Conservation (phyloP, 129 eudicot genomes). For the Chrysanthemum lavandulifolium region DNA sequence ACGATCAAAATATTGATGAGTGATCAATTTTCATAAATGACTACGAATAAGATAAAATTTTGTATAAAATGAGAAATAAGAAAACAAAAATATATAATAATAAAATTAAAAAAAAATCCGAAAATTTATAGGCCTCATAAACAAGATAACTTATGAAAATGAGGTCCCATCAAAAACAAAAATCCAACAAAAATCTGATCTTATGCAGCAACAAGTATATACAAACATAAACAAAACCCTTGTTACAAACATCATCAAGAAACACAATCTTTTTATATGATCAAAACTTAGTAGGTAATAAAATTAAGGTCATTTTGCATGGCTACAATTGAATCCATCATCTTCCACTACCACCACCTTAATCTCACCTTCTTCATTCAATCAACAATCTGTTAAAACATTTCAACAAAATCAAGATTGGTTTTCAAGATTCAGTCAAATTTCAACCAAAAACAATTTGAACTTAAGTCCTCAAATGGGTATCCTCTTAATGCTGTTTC, state of each 20-base stretch:
- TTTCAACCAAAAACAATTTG: conserved; percentile 53
- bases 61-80: neutral
- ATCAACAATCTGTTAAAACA: conserved; percentile 32
- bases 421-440: conserved; percentile 46
- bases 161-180: conserved; percentile 1
- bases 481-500: conserved; percentile 68
- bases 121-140: conserved; percentile 23
- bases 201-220: conserved; percentile 21
- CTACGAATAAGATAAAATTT: neutral
- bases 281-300: conserved; percentile 14
- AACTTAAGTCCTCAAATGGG: conserved; percentile 70
- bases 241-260: neutral
- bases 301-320: conserved; percentile 27
- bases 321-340: conserved; percentile 52
- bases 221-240: conserved; percentile 3
- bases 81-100: neutral
- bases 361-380: conserved; percentile 36
- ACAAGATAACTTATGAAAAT: conserved; percentile 24
- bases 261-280: conserved; percentile 25
- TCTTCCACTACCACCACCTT: conserved; percentile 36
- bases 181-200: conserved; percentile 22
- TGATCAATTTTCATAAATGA: too few relatives aligned
- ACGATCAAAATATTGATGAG: too few relatives aligned
- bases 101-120: neutral
- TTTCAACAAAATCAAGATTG: conserved; percentile 46